Conservation (phyloP, 2,329 filamentous ascomycete species). For the Fusarium illudens region DNA sequence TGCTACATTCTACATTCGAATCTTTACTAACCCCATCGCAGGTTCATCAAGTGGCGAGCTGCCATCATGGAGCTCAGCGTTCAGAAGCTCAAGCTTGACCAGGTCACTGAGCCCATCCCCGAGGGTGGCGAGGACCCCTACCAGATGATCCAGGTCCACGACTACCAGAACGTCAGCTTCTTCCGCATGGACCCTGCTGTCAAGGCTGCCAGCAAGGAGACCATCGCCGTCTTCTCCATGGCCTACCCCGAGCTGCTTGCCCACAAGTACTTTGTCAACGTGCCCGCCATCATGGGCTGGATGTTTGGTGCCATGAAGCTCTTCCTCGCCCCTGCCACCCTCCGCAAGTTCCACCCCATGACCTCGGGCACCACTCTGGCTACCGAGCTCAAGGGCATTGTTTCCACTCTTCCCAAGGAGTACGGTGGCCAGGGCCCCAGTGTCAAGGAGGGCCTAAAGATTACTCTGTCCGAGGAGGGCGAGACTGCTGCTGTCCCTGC, state of each 20-base stretch:
- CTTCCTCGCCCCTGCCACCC: slow-evolving; percentile 75
- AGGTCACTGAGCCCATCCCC: slow-evolving; percentile 75
- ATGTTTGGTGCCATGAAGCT: slow-evolving; percentile 79
- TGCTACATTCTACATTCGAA: not conserved
- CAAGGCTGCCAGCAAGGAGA: slow-evolving; percentile 79
- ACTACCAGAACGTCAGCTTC: slow-evolving; percentile 90
- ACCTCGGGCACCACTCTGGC: slow-evolving; percentile 75
- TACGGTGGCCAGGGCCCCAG: slow-evolving; percentile 78
- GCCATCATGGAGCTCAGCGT: slow-evolving; percentile 90
- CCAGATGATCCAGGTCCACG: slow-evolving; percentile 91
- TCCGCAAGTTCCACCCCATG: slow-evolving; percentile 83
- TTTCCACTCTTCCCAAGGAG: slow-evolving; percentile 71
- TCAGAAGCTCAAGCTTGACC: slow-evolving; percentile 73
- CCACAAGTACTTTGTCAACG: slow-evolving; percentile 96
- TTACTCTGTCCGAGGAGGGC: slow-evolving; percentile 38
- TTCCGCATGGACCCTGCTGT: slow-evolving; percentile 80
- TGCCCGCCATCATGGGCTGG: slow-evolving; percentile 91
- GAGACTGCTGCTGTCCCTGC: slow-evolving; percentile 21
- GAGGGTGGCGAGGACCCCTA: slow-evolving; percentile 82
- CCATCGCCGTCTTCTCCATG: slow-evolving; percentile 80
- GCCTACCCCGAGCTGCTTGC: slow-evolving; percentile 87
- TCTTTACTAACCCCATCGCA: slow-evolving; percentile 48
- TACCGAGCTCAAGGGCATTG: slow-evolving; percentile 65
- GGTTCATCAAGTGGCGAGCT: slow-evolving; percentile 89
- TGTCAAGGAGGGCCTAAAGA: slow-evolving; percentile 49